phyloP scores from a whole-genome alignment of 1,284 basidiomycete genomes.

The Tausonia pullulans region DNA sequence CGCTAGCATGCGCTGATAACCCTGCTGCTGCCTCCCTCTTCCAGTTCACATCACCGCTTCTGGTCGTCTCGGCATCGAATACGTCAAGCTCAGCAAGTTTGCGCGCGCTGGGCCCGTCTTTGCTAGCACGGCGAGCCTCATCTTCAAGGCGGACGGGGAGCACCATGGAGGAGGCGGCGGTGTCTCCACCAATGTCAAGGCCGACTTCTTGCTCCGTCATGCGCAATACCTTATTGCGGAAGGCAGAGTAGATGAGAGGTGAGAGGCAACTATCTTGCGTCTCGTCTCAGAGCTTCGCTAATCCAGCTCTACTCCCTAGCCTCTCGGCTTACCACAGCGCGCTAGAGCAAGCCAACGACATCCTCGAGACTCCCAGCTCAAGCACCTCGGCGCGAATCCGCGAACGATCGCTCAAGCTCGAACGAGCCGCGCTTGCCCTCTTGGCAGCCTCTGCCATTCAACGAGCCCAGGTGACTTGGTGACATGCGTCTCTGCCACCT shows the following conservation, averaged over 20 bases:
- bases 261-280: neutral
- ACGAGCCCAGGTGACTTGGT: constrained; percentile 46
- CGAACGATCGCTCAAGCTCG: constrained; percentile 47
- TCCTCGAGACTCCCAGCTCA: constrained; percentile 31
- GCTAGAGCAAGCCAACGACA: constrained; percentile 9
- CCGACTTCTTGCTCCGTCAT: constrained; percentile 52
- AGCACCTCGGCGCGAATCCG: constrained; percentile 50
- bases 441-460: constrained; percentile 56
- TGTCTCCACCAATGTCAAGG: constrained; percentile 29
- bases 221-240: constrained; percentile 52
- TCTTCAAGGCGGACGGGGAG: constrained; percentile 43
- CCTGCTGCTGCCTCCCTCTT: neutral
- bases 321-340: neutral
- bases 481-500: neutral
- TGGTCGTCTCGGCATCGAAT: constrained; percentile 61
- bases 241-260: constrained; percentile 57
- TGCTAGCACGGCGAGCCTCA: constrained; percentile 20
- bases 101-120: constrained; percentile 55
- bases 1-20: neutral
- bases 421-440: constrained; percentile 59
- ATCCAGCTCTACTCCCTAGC: constrained; percentile 18
- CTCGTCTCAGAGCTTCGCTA: constrained; percentile 27
- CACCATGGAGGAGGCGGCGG: constrained; percentile 20
- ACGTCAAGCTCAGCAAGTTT: constrained; percentile 60
- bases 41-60: constrained; percentile 42